Conservation (phyloP, 2,329 filamentous ascomycete genomes). For the Microdochium bolleyi region DNA sequence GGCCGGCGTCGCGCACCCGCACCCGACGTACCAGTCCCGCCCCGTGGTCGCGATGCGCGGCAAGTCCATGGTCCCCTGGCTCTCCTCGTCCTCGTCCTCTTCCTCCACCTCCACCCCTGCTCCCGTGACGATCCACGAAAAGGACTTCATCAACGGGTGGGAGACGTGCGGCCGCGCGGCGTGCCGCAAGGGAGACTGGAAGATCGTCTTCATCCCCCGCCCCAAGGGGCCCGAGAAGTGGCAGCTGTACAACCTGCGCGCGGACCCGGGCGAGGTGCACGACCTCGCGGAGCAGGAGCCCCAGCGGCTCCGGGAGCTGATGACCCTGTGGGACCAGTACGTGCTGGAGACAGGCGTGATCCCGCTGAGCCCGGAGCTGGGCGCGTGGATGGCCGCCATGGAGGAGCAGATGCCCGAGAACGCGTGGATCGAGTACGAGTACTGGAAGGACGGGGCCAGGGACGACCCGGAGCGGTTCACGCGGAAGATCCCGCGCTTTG, state of each 20-base stretch:
- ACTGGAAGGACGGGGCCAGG: constrained; percentile 39
- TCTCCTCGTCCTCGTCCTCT: constrained; percentile 7
- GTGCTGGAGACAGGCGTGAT: constrained; percentile 49
- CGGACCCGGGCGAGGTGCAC: constrained; percentile 35
- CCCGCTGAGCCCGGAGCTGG: constrained; percentile 49
- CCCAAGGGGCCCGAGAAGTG: constrained; percentile 39
- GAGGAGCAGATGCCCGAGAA: constrained; percentile 60
- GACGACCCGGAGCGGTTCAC: constrained; percentile 37
- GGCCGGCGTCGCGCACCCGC: constrained; percentile 41
- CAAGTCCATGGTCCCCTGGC: constrained; percentile 23
- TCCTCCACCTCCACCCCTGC: not conserved
- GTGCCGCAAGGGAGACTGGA: constrained; percentile 26
- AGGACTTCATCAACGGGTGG: constrained; percentile 27
- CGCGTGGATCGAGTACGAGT: constrained; percentile 59
- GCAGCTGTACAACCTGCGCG: constrained; percentile 37
- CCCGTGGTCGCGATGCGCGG: constrained; percentile 24
- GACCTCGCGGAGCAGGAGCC: constrained; percentile 25
- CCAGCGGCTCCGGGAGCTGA: constrained; percentile 18
- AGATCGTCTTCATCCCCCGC: constrained; percentile 37
- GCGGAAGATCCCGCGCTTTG: constrained; percentile 17
- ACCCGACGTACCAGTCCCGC: constrained; percentile 33
- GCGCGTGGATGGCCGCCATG: constrained; percentile 49
- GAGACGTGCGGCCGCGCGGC: constrained; percentile 25
- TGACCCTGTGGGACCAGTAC: constrained; percentile 26
- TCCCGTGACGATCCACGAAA: constrained; percentile 22